Evolutionary conservation across 2,329 filamentous ascomycete genomes (phyloP), one percentile per base, ranked within the genome.

Genomic region (Tolypocladium pustulatum): DNA sequence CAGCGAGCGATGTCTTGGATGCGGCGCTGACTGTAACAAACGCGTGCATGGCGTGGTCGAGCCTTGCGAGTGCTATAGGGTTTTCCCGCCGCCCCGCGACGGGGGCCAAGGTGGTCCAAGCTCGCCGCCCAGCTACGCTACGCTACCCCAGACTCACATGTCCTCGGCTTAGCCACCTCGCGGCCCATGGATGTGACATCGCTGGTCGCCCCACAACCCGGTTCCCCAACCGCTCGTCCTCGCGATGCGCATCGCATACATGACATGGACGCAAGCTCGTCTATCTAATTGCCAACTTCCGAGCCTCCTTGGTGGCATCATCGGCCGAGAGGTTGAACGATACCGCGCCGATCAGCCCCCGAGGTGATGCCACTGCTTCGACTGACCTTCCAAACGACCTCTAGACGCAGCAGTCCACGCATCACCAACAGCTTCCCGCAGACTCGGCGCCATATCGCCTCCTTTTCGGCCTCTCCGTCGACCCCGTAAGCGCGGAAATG

Each of bases 401-500:
- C 8, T 8, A 13, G 17, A 15, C n/a, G 2, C 32, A 37, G 3
- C 46, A 17, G 27, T 32, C 46, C 6, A 32, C 25, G 25, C 15
- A 30, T 25, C 15, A n/a, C 15, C 30, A 13, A 15, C 49, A 5
- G 43, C 25, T 12, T 10, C 25, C 27, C 27, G 6, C 27, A 32
- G 25, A n/a, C 46, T 32, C 27, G 46, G 46, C 46, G 8, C 36
- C 22, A 25, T 51, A 34, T 4, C 17, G 20, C 46, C 36, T 41
- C 15, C 22, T 43, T 34, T 37, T 9, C 36, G 27, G 22, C 9
- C 25, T 22, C 22, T 17, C 34, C 27, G 5, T 25, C 36, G 13
- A 27, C 46, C 43, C 30, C 20, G 30, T 30, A 4, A 34, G 32
- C 9, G 46, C 27, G 27, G 20, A 53, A 59, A 74, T 74, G 71